Base-by-base conservation (phyloP, 768 basidiomycete genomes). In the Phallus indusiatus region DNA sequence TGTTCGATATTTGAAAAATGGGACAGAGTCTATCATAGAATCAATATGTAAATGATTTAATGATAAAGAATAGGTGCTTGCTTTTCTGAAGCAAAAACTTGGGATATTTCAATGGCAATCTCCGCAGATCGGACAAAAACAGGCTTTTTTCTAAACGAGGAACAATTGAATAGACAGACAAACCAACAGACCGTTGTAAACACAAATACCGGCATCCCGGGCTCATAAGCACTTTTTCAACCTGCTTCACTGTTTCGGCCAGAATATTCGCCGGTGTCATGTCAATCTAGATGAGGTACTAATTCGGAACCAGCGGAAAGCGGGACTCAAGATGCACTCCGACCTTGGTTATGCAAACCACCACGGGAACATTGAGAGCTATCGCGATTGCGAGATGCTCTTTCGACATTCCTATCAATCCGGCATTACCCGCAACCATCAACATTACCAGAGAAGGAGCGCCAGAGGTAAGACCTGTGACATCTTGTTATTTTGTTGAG, bases 361-460 rank as follows among this genome's bases (percentile, higher is more conserved):
- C 83, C 20, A 99, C 85, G 2, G 96, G 96, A 1, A 98, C 90
- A 66, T 86, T 91, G 54, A 99, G 73, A 5, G 96, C 96, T 1
- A 99, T 77, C 2, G 95, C 85, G 61, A 98, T 94, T 0, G 96
- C 92, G 11, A 99, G 75, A 71, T 99, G 96, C 70, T 99, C 96
- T 71, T 97, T 93, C 35, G 87, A 90, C 91, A 93, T 92, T 54
- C 90, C 82, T 62, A 92, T 91, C 47, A 92, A 70, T 8, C 90
- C 90, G 1, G 96, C 95, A 69, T 99, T 98, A 8, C 85, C 94
- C 20, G 94, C 96, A 11, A 98, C 90, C 75, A 95, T 94, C 50
- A 99, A 76, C 56, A 96, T 84, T 12, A 90, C 88, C 68, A 88
- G 95, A 59, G 84, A 95, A 56, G 95, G 94, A 0, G 92, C 87